These are phyloP conservation scores for Sclerotinia trifoliorum DNA, from an alignment of 2,329 filamentous ascomycete genomes.

Conservation along the genomic window DNA sequence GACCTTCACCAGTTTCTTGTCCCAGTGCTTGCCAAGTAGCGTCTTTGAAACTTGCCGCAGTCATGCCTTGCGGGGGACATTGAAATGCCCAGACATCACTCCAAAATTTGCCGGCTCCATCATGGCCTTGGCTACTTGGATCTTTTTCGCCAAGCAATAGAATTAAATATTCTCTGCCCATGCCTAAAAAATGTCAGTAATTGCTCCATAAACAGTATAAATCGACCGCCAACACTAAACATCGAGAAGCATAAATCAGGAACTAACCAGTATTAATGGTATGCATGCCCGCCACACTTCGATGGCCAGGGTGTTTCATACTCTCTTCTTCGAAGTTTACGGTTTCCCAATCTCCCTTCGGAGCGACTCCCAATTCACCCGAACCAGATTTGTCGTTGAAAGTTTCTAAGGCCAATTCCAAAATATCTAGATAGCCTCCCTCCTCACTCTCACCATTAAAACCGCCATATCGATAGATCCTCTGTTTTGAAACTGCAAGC, in stretches of 20 bases:
- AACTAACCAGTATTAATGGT: slow-evolving; percentile 51
- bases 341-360: slow-evolving; percentile 55
- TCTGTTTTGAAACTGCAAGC: slow-evolving; percentile 61
- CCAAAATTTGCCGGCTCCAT: slow-evolving; percentile 54
- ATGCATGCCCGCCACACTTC: slow-evolving; percentile 55
- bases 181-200: slow-evolving; percentile 29
- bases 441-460: slow-evolving; percentile 70
- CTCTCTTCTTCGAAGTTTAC: slow-evolving; percentile 47
- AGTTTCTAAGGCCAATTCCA: slow-evolving; percentile 56
- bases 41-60: slow-evolving; percentile 54
- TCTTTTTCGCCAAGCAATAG: slow-evolving; percentile 59
- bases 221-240: background rate
- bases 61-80: slow-evolving; percentile 55
- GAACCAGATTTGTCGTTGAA: slow-evolving; percentile 51
- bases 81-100: slow-evolving; percentile 65
- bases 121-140: slow-evolving; percentile 50
- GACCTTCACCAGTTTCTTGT: slow-evolving; percentile 55
- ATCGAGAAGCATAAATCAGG: background rate
- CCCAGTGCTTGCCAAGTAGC: slow-evolving; percentile 55
- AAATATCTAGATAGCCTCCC: slow-evolving; percentile 68
- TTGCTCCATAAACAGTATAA: background rate
- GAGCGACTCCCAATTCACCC: slow-evolving; percentile 52
- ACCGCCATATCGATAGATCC: slow-evolving; percentile 76
- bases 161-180: slow-evolving; percentile 61
- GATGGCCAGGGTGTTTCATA: slow-evolving; percentile 50